Base-by-base conservation (phyloP, 2,329 filamentous ascomycete species). In the Fusarium musae region DNA sequence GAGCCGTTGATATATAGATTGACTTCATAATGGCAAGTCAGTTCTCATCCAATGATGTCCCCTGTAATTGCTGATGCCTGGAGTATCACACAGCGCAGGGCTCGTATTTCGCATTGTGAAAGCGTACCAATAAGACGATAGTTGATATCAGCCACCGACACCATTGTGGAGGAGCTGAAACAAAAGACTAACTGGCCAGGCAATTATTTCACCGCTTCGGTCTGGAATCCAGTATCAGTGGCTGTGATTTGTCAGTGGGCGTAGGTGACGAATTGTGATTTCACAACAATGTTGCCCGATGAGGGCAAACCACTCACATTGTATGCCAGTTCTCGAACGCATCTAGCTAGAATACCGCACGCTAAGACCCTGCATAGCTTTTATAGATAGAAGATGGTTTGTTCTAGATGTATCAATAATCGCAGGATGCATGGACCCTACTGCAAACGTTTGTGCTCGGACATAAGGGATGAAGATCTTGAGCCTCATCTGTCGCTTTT, bases 71-170 rank as follows among this genome's bases (percentile, higher is more conserved):
- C n/a, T 16, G 57, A 30, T 73, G 70, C 70, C 61, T 73, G 19
- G n/a, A n/a, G 28, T 54, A 21, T 11, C 19, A 43, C 70, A 44
- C 40, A 30, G 36, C 12, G 26, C 16, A 37, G 23, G 28, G 21
- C 54, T 71, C 70, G 70, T 73, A 73, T 73, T 63, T 73, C 70
- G 70, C 43, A 28, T 73, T 68, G 9, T 1, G n/a, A 49, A 16
- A 9, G 30, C 4, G 11, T 13, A 56, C 70, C 70, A 73, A 73
- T 73, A 5, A 54, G 43, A 42, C 19, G 16, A 9, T 37, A n/a
- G 11, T 16, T 12, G 5, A 12, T 4, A 19, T 39, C 59, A 73
- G 60, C 70, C 70, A 63, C 70, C 16, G 26, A 71, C 43, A 42
- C 19, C 21, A 37, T 46, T 47, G 40, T 32, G 5, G 36, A 30